Conservation (phyloP, 495 filamentous ascomycete species). For the Aspergillus nanangensis region DNA sequence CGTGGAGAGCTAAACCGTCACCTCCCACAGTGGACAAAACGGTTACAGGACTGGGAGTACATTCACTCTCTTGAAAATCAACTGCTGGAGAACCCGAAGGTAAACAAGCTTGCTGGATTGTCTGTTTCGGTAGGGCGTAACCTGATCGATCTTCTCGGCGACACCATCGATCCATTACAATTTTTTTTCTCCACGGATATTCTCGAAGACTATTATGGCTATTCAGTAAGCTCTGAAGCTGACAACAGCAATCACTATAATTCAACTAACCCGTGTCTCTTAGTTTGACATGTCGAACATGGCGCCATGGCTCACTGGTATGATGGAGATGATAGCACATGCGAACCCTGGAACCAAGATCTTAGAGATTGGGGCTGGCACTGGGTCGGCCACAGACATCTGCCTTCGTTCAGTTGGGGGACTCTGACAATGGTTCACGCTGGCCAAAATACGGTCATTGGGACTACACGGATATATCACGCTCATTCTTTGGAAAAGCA, state of each 20-base stretch:
- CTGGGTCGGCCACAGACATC: conserved; percentile 43
- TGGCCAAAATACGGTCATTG: conserved; percentile 17
- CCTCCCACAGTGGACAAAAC: not conserved
- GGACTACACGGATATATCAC: conserved; percentile 46
- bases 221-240: conserved; percentile 30
- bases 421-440: too few species aligned
- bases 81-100: not conserved
- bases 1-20: not conserved
- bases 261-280: conserved; percentile 19
- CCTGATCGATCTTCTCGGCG: not conserved
- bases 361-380: conserved; percentile 44
- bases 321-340: not conserved
- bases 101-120: not conserved
- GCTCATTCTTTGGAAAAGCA: conserved; percentile 16
- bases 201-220: conserved; percentile 17
- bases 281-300: conserved; percentile 37
- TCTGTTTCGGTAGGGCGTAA: not conserved
- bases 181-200: too few species aligned
- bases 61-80: not conserved
- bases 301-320: not conserved
- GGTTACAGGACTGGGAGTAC: not conserved
- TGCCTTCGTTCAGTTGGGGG: too few species aligned
- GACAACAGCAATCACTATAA: too few species aligned
- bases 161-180: not conserved
- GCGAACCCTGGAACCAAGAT: not conserved